These are phyloP conservation scores for Rhizopogon roseolus DNA, from an alignment of 768 basidiomycete genomes.

Conservation along the genomic window DNA sequence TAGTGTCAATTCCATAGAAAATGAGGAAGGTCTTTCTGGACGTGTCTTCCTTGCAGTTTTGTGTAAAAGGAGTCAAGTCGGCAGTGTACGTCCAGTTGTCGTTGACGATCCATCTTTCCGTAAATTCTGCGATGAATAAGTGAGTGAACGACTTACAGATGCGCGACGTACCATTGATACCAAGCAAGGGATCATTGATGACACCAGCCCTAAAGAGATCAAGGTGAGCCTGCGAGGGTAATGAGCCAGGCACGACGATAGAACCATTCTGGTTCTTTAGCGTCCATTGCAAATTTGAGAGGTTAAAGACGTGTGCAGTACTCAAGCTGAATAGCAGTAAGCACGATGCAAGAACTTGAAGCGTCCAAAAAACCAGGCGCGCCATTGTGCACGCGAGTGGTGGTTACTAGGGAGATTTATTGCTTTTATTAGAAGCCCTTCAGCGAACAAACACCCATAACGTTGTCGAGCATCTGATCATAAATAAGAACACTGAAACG, in stretches of 20 bases:
- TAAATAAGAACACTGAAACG: too few relatives aligned
- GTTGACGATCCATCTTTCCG: slow-evolving; percentile 49
- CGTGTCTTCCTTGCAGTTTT: slow-evolving; percentile 13
- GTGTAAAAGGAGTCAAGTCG: slow-evolving; percentile 40
- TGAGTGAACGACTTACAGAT: not conserved
- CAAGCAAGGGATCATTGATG: slow-evolving; percentile 49
- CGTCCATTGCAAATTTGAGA: slow-evolving; percentile 47
- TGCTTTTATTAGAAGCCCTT: too few relatives aligned
- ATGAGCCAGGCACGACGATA: slow-evolving; percentile 44
- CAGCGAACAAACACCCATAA: too few relatives aligned
- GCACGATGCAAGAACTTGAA: not conserved
- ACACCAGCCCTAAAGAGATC: slow-evolving; percentile 48
- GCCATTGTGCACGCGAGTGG: slow-evolving; percentile 1
- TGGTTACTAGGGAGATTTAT: not conserved
- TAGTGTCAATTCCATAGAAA: slow-evolving; percentile 54
- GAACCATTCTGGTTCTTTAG: slow-evolving; percentile 49
- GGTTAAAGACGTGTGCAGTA: slow-evolving; percentile 31
- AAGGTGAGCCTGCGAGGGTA: slow-evolving; percentile 52
- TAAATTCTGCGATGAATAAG: slow-evolving; percentile 35
- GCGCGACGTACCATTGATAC: slow-evolving; percentile 42
- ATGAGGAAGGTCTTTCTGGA: slow-evolving; percentile 37
- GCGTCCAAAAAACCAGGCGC: not conserved
- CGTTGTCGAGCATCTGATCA: too few relatives aligned
- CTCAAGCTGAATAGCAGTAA: slow-evolving; percentile 7
- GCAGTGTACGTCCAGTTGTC: slow-evolving; percentile 61